These are phyloP conservation scores for Tremellales sp. DNA, from an alignment of 1,284 basidiomycete species.

Conservation along the genomic window DNA sequence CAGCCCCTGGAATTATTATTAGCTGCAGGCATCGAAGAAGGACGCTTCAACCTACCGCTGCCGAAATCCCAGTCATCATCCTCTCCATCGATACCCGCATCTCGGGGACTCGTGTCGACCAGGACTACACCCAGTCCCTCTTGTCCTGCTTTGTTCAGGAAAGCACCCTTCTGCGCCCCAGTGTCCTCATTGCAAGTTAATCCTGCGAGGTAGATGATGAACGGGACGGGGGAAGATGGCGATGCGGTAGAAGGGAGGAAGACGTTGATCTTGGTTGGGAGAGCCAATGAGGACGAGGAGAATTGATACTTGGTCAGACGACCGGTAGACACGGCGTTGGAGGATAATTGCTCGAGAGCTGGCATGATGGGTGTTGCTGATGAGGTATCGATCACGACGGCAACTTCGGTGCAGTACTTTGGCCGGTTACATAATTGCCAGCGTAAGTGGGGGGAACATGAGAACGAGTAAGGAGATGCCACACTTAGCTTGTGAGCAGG, in stretches of 20 bases:
- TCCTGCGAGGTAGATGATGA: constrained; percentile 87
- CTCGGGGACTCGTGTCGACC: constrained; percentile 92
- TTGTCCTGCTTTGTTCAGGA: constrained; percentile 71
- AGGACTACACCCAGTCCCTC: constrained; percentile 89
- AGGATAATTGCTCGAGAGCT: constrained; percentile 63
- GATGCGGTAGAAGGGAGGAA: constrained; percentile 71
- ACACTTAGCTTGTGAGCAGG: too few relatives aligned
- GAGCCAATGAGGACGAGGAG: constrained; percentile 68
- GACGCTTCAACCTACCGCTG: constrained; percentile 57
- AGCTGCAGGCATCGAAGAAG: constrained; percentile 23
- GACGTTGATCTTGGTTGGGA: constrained; percentile 81
- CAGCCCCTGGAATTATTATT: constrained; percentile 75
- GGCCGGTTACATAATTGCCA: too few relatives aligned
- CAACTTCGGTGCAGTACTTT: too few relatives aligned
- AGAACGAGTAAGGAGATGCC: too few relatives aligned
- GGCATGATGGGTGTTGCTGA: constrained; percentile 44
- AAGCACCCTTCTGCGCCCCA: constrained; percentile 83
- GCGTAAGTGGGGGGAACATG: too few relatives aligned
- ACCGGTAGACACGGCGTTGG: constrained; percentile 75
- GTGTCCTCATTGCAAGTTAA: constrained; percentile 96
- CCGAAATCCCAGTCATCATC: constrained; percentile 88
- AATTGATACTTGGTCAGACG: constrained; percentile 81
- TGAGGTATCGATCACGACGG: too few relatives aligned
- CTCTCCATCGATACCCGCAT: constrained; percentile 84
- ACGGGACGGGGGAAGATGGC: constrained; percentile 60